phyloP scores from a whole-genome alignment of 371 early-diverging fungal genomes.

The Mucor velutinosus region DNA sequence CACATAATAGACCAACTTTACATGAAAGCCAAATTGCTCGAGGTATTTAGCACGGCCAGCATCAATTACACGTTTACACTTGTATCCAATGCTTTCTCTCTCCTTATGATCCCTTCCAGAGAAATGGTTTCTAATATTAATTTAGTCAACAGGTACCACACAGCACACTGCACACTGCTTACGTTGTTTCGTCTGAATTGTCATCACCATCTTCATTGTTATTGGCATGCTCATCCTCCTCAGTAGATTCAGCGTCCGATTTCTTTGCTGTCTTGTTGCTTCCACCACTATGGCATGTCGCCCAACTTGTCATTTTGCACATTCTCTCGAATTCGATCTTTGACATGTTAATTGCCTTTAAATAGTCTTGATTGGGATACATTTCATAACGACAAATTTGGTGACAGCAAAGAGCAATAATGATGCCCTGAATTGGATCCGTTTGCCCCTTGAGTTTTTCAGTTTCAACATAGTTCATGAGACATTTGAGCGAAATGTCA shows the following conservation, averaged over 20 bases:
- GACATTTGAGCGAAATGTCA: constrained; percentile 81
- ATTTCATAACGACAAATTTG: constrained; percentile 81
- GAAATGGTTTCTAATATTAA: constrained; percentile 42
- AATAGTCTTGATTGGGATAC: constrained; percentile 70
- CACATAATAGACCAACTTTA: constrained; percentile 70
- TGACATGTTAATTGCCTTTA: constrained; percentile 53
- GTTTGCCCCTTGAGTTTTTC: constrained; percentile 33
- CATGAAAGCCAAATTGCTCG: constrained; percentile 56
- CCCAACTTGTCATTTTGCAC: constrained; percentile 76
- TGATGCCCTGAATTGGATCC: constrained; percentile 66
- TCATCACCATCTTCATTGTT: constrained; percentile 40
- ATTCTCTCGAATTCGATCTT: constrained; percentile 61
- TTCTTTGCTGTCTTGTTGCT: constrained; percentile 11
- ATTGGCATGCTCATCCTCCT: constrained; percentile 48
- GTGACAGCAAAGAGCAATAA: constrained; percentile 93
- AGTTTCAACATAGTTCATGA: constrained; percentile 60
- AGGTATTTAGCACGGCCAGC: constrained; percentile 65
- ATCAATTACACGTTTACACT: constrained; percentile 78
- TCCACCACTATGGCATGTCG: constrained; percentile 46
- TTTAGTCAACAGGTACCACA: not conserved
- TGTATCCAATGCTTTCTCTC: constrained; percentile 70
- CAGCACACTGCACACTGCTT: constrained; percentile 9
- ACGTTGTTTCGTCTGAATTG: constrained; percentile 52
- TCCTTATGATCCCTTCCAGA: constrained; percentile 61
- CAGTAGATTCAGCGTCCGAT: constrained; percentile 18